Evolutionary conservation across 768 basidiomycete species (phyloP).

Genomic region (Mycena olivaceomarginata): DNA sequence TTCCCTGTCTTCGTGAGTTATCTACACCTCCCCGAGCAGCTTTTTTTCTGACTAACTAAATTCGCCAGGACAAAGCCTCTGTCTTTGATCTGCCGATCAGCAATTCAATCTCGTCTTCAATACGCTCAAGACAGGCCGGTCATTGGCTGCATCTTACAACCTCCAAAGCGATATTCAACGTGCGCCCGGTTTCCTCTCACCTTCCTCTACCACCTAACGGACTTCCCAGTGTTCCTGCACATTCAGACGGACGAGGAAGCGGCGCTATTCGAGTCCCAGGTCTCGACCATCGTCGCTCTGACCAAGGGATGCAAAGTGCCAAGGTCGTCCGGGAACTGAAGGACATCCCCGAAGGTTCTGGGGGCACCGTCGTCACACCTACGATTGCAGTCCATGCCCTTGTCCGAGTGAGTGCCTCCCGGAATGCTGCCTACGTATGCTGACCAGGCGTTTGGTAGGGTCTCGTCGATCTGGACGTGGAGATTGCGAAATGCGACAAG

Average conservation of each 20-base stretch:
- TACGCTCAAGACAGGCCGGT: conserved; percentile 86
- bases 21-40: not conserved
- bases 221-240: conserved; percentile 84
- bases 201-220: conserved; percentile 24
- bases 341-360: conserved; percentile 93
- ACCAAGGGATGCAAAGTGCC: conserved; percentile 92
- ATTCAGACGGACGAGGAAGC: conserved; percentile 79
- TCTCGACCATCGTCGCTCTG: conserved; percentile 84
- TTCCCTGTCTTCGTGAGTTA: conserved; percentile 87
- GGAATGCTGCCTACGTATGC: not conserved
- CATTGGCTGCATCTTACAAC: conserved; percentile 92
- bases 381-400: conserved; percentile 88
- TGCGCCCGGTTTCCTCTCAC: conserved; percentile 56
- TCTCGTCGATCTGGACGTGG: conserved; percentile 90
- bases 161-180: conserved; percentile 90
- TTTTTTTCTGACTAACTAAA: not conserved
- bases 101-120: conserved; percentile 92
- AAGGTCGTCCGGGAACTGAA: conserved; percentile 77
- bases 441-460: conserved; percentile 71
- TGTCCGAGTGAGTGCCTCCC: conserved; percentile 79
- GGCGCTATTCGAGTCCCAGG: conserved; percentile 81
- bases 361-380: conserved; percentile 85
- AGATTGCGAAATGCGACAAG: conserved; percentile 94
- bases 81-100: conserved; percentile 84
- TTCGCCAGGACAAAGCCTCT: conserved; percentile 74